phyloP scores from a whole-genome alignment of 352 stramenopile genomes.

The Phytophthora foliorum region DNA sequence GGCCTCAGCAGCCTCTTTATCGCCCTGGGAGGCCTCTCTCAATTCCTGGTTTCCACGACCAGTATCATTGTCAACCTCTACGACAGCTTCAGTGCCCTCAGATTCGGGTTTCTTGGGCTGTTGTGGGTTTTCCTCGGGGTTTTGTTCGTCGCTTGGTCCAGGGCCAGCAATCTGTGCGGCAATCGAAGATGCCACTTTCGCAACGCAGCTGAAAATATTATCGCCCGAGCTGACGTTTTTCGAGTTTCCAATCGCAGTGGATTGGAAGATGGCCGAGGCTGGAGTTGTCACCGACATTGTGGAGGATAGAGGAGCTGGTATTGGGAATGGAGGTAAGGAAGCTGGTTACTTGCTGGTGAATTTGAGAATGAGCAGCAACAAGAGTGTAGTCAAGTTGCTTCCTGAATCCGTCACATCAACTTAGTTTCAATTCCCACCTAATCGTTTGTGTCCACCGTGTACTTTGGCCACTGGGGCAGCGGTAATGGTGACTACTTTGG shows the following conservation, averaged over 20 bases:
- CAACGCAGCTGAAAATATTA: background rate
- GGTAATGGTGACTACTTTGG: background rate
- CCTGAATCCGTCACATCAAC: background rate
- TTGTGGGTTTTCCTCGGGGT: background rate
- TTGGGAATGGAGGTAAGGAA: background rate
- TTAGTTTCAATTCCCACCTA: background rate
- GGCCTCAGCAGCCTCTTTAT: background rate
- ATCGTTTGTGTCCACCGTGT: background rate
- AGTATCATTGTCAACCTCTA: background rate
- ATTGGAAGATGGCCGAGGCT: slow-evolving; percentile 1
- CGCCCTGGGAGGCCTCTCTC: background rate
- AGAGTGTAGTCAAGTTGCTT: background rate
- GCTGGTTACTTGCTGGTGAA: slow-evolving; percentile 10
- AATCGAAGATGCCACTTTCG: slow-evolving; percentile 1
- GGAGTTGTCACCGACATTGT: slow-evolving; percentile 26
- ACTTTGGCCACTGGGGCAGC: background rate
- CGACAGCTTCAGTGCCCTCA: too few species aligned
- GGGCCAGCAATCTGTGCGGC: background rate
- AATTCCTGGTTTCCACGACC: background rate
- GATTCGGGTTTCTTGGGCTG: background rate
- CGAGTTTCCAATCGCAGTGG: background rate
- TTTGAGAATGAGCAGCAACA: slow-evolving; percentile 5
- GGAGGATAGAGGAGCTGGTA: background rate
- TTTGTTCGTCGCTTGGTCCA: background rate
- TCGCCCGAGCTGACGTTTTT: background rate